Evolutionary conservation across 768 basidiomycete species (phyloP).

Genomic region (Porpolomopsis calyptriformis): DNA sequence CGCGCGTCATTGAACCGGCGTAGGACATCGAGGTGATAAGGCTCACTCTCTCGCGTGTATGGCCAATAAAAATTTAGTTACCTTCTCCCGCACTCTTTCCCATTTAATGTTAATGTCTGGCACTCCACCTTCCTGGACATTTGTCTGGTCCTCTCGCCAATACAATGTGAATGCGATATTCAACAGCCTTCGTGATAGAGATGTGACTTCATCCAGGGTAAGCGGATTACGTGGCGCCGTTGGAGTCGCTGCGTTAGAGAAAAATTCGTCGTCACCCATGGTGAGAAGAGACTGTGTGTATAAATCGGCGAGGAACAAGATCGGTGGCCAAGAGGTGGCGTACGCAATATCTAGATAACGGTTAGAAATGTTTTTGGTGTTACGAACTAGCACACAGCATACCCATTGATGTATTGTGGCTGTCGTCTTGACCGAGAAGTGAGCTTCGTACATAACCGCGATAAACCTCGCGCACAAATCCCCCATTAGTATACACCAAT

Average conservation of each 20-base stretch:
- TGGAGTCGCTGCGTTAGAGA: slow-evolving; percentile 30
- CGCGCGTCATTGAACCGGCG: slow-evolving; percentile 8
- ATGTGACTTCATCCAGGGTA: slow-evolving; percentile 65
- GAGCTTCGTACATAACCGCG: slow-evolving; percentile 52
- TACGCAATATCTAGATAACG: slow-evolving; percentile 33
- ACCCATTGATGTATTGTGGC: slow-evolving; percentile 18
- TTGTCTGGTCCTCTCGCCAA: slow-evolving; percentile 33
- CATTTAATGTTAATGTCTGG: slow-evolving; percentile 36
- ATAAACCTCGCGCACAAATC: slow-evolving; percentile 68
- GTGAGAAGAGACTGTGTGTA: slow-evolving; percentile 80
- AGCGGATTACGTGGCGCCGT: slow-evolving; percentile 59
- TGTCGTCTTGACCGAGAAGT: slow-evolving; percentile 49
- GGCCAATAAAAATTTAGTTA: slow-evolving; percentile 68
- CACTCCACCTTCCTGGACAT: slow-evolving; percentile 15
- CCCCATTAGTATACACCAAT: slow-evolving; percentile 38
- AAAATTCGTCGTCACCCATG: slow-evolving; percentile 97
- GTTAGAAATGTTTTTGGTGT: not conserved
- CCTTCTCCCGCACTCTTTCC: slow-evolving; percentile 63
- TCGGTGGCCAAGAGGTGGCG: slow-evolving; percentile 45
- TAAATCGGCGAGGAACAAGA: slow-evolving; percentile 71
- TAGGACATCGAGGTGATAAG: not conserved
- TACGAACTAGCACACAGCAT: slow-evolving; percentile 4
- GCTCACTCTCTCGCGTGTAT: slow-evolving; percentile 86
- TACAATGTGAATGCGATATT: slow-evolving; percentile 74
- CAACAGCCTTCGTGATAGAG: slow-evolving; percentile 67